A percentile compares a stretch with the other conserved stretches of the same genome.
Conservation (phyloP, 139 green algal genomes). For the Nannochloris sp. region DNA sequence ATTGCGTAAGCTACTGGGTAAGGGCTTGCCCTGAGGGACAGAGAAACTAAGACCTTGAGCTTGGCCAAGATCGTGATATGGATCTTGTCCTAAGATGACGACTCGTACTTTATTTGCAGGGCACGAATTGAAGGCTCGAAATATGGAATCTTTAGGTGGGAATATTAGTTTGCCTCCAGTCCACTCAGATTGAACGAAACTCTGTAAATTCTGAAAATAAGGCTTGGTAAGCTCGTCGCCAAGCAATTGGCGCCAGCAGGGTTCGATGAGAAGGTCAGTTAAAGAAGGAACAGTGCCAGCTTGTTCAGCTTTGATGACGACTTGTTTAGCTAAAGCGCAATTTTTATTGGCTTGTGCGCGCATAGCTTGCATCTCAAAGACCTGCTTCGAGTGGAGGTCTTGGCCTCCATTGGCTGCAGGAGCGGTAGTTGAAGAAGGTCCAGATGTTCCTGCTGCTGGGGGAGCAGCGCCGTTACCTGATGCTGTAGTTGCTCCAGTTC, state of each 20-base stretch:
- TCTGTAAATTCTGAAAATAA: conserved; percentile 44
- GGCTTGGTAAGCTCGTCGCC: conserved; percentile 38
- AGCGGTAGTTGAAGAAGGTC: neutral
- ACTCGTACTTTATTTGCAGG: conserved; percentile 56
- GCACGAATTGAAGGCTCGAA: conserved; percentile 62
- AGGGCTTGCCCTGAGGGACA: conserved; percentile 59
- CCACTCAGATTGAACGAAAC: conserved; percentile 66
- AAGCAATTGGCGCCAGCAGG: conserved; percentile 45
- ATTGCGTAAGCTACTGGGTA: conserved; percentile 68
- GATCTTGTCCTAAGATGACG: conserved; percentile 89
- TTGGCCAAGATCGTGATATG: conserved; percentile 86
- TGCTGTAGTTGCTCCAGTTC: neutral
- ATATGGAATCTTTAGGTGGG: conserved; percentile 65
- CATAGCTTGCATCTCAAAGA: conserved; percentile 3
- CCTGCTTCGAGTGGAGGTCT: neutral
- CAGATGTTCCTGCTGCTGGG: neutral
- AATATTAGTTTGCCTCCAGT: conserved; percentile 50
- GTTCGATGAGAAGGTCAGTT: conserved; percentile 48
- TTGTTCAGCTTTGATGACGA: conserved; percentile 9
- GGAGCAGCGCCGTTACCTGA: too few species aligned
- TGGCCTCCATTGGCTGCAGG: neutral
- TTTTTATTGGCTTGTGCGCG: conserved; percentile 22
- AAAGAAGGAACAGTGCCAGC: conserved; percentile 23
- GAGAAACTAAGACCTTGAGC: conserved; percentile 95
- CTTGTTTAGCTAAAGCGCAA: conserved; percentile 22